phyloP scores from a whole-genome alignment of 192 early-diverging fungal genomes.

The Backusella parvicylindrica region DNA sequence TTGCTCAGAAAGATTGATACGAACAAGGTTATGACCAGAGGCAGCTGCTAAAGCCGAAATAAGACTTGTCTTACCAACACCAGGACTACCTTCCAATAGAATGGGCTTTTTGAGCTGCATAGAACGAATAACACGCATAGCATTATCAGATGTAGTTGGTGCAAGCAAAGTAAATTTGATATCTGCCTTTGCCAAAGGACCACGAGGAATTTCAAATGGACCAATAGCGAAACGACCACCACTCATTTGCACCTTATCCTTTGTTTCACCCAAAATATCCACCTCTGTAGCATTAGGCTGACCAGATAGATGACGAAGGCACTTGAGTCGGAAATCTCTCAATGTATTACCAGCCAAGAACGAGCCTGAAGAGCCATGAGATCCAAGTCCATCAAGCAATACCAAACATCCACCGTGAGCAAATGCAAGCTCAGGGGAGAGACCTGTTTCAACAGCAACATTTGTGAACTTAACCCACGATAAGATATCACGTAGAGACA shows the following conservation, averaged over 20 bases:
- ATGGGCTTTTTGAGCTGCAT: conserved; percentile 91
- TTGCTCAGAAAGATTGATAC: conserved; percentile 98
- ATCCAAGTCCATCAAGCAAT: conserved; percentile 86
- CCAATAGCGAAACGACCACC: conserved; percentile 61
- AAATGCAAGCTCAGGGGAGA: conserved; percentile 55
- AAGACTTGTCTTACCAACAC: conserved; percentile 95
- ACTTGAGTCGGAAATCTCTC: conserved; percentile 46
- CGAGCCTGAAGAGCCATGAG: conserved; percentile 65
- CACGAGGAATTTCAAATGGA: conserved; percentile 78
- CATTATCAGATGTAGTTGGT: conserved; percentile 88
- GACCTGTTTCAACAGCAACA: conserved; percentile 38
- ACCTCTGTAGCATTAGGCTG: conserved; percentile 29
- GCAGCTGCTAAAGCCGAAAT: conserved; percentile 76
- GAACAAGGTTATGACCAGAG: conserved; percentile 81
- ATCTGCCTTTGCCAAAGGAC: conserved; percentile 43
- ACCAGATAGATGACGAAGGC: conserved; percentile 40
- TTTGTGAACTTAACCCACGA: conserved; percentile 89
- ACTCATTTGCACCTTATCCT: conserved; percentile 23
- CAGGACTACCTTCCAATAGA: conserved; percentile 94
- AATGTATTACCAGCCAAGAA: conserved; percentile 43
- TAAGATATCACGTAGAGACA: conserved; percentile 89
- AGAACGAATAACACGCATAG: conserved; percentile 80
- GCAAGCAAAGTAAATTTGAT: conserved; percentile 82
- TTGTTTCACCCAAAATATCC: conserved; percentile 36
- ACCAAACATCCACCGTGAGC: conserved; percentile 91